phyloP scores from a whole-genome alignment of 1,284 basidiomycete genomes.

The Sporisorium scitamineum region DNA sequence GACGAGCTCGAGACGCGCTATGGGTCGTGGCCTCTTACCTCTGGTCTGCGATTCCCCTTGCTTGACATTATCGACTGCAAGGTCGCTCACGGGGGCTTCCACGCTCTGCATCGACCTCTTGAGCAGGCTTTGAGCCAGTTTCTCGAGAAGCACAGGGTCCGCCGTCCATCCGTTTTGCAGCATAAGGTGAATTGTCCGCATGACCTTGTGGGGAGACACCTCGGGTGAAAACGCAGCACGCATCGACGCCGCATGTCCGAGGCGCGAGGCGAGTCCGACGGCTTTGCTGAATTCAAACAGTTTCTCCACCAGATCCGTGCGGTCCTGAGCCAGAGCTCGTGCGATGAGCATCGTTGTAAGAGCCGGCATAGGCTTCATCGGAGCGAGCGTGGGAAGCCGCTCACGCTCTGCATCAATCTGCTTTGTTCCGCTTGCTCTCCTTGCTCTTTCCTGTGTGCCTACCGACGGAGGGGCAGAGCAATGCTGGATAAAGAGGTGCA shows the following conservation, averaged over 20 bases:
- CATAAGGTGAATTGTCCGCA: conserved; percentile 1
- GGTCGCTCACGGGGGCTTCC: background rate
- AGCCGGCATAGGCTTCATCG: conserved; percentile 29
- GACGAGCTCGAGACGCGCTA: conserved; percentile 7
- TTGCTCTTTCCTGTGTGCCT: background rate
- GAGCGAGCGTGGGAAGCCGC: conserved; percentile 17
- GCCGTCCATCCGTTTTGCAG: conserved; percentile 12
- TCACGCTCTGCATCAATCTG: background rate
- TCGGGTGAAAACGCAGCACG: conserved; percentile 9
- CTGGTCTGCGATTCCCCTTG: background rate
- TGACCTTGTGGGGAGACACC: conserved; percentile 14
- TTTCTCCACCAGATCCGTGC: conserved; percentile 28
- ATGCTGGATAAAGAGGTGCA: conserved; percentile 40
- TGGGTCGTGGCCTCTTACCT: background rate
- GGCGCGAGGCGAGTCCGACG: conserved; percentile 13
- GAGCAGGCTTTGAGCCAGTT: conserved; percentile 20
- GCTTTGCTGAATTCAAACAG: conserved; percentile 23
- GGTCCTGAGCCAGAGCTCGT: conserved; percentile 18
- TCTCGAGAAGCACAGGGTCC: conserved; percentile 28
- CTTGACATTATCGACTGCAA: background rate
- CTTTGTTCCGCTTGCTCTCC: background rate
- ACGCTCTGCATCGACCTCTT: conserved; percentile 1
- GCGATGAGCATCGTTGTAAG: conserved; percentile 31
- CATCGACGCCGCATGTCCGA: conserved; percentile 6
- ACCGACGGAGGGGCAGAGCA: conserved; percentile 12